Evolutionary conservation across 352 stramenopile species (phyloP), one percentile per base, ranked within the genome.

Genomic region (Phytophthora hybrid): DNA sequence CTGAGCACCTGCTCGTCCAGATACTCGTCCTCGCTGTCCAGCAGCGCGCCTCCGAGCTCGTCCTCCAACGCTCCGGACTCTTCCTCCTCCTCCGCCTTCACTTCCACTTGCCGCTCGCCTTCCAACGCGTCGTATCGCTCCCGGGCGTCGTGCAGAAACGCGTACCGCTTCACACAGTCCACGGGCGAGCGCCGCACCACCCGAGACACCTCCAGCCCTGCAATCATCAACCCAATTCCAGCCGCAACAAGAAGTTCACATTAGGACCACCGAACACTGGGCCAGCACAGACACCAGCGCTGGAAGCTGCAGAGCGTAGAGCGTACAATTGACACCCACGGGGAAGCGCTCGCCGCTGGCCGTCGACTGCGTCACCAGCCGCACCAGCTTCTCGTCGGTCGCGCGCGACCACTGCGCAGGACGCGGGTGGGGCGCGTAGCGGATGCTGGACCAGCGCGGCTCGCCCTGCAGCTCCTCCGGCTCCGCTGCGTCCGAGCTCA

Each of bases 81-180:
- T 5, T 78, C 66, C 10, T 32, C 60, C 8, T 46, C 13, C 18
- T 46, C 39, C 18, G 32, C 46, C 21, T 74, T 76, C 7, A 59
- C 59, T 21, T 79, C 59, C 54, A 73, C 58, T 66, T 68, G 49
- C 19, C 72, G 53, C 7, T 73, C 56, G 39, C 31, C 61, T 66
- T 63, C 32, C 39, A 66, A 23, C 19, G 62, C 69, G n/a, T 74
- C 77, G 53, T 76, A 87, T 59, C 58, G 68, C 37, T 87, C 74
- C 14, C 76, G 58, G n/a, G 73, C 73, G 44, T 82, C 80, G 63
- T 93, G 83, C 53, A 94, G 66, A 59, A 90, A 79, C 23, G 89
- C 89, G 52, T 92, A 96, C 19, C 89, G 86, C 76, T 93, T 94
- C 14, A 93, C 87, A 52, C 89, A 96, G 63, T 96, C 89, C 23